Conservation (phyloP, 106 monocot species). For the Platanthera guangdongensis region DNA sequence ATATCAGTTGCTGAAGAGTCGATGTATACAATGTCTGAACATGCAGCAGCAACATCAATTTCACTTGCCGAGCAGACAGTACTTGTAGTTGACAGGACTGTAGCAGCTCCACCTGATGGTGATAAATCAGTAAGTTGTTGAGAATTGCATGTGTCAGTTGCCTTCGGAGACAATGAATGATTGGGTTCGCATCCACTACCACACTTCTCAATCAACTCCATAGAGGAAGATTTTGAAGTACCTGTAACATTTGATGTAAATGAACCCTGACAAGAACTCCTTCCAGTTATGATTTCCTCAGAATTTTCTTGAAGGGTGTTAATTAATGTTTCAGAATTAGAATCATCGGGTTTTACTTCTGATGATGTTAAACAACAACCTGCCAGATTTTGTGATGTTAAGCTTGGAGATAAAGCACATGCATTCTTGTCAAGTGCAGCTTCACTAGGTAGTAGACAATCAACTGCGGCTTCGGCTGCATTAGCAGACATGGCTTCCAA, state of each 20-base stretch:
- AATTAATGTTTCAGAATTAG: slow-evolving; percentile 5
- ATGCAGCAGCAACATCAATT: slow-evolving; percentile 13
- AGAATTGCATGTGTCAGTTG: slow-evolving; percentile 10
- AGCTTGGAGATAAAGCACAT: slow-evolving; percentile 10
- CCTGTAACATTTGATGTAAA: slow-evolving; percentile 4
- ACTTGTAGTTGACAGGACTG: slow-evolving; percentile 6
- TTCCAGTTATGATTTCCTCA: slow-evolving; percentile 7
- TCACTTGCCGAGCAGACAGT: slow-evolving; percentile 12
- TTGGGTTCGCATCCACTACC: slow-evolving; percentile 1
- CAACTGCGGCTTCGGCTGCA: slow-evolving; percentile 49
- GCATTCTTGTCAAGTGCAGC: slow-evolving; percentile 1
- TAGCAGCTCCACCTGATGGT: slow-evolving; percentile 2
- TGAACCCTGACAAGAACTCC: not conserved
- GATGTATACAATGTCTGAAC: not conserved
- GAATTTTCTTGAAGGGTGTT: slow-evolving; percentile 3
- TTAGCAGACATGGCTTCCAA: slow-evolving; percentile 99
- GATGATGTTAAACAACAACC: slow-evolving; percentile 7
- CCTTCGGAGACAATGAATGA: slow-evolving; percentile 1
- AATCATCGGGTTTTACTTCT: slow-evolving; percentile 16
- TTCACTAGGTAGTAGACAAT: slow-evolving; percentile 18
- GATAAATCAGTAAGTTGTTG: slow-evolving; percentile 2
- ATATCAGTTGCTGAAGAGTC: not conserved
- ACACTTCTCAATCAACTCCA: slow-evolving; percentile 10
- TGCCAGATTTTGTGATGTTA: slow-evolving; percentile 7
- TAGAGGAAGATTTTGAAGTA: slow-evolving; percentile 16